Percentiles rank a stretch among this genome's conserved stretches.
These are phyloP conservation scores for Claviceps sp. DNA, from an alignment of 2,329 filamentous ascomycete species.

Conservation along the genomic window DNA sequence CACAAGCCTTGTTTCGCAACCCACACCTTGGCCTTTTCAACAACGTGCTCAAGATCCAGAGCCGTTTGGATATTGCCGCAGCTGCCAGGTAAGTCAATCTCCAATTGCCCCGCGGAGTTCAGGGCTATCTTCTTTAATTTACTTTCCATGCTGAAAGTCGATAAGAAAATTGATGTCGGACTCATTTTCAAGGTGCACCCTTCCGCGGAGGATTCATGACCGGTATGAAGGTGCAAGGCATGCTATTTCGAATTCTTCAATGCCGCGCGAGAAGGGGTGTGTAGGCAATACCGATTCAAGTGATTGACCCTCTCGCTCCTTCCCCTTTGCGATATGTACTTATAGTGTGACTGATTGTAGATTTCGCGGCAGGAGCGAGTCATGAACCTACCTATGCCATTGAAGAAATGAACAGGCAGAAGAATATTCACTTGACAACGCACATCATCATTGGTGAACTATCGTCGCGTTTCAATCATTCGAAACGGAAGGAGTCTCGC, in stretches of 20 bases:
- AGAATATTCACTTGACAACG: too few species aligned
- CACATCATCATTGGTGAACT: too few species aligned
- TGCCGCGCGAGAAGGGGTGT: too few species aligned
- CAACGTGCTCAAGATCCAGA: slow-evolving; percentile 12
- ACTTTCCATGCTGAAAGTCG: slow-evolving; percentile 12
- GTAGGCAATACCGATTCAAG: neutral
- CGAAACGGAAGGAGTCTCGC: too few species aligned
- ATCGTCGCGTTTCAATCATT: too few species aligned
- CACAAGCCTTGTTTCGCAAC: slow-evolving; percentile 18
- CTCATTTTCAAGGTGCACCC: slow-evolving; percentile 3
- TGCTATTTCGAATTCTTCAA: neutral
- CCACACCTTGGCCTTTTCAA: slow-evolving; percentile 18
- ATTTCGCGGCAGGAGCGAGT: neutral
- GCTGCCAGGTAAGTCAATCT: slow-evolving; percentile 12
- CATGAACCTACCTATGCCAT: neutral
- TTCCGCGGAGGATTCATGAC: neutral
- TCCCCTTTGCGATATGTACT: neutral
- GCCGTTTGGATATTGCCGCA: slow-evolving; percentile 7
- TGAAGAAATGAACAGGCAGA: neutral
- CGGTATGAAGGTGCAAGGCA: neutral
- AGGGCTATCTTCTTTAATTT: slow-evolving; percentile 13
- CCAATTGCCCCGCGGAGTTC: slow-evolving; percentile 13
- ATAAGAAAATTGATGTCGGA: slow-evolving; percentile 11
- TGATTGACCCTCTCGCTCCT: neutral
- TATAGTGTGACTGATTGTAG: neutral